Conservation (phyloP, 2,329 filamentous ascomycete genomes). For the Ceratocystis cubensis region DNA sequence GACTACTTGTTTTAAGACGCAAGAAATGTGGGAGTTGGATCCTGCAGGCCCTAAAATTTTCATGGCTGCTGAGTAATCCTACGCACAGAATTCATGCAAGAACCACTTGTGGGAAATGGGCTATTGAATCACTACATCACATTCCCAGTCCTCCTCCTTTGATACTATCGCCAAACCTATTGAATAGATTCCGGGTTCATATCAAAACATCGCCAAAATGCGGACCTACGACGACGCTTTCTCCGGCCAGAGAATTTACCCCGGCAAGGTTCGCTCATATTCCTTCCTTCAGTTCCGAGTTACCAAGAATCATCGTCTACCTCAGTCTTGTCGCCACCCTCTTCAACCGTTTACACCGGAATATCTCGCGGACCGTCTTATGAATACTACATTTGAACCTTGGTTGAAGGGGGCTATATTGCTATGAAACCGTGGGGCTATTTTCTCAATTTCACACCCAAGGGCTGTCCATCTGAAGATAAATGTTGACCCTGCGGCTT, state of each 20-base stretch:
- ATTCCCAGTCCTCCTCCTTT: conserved; percentile 25
- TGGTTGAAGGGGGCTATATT: conserved; percentile 1
- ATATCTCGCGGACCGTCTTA: neutral
- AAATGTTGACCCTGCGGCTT: conserved; percentile 7
- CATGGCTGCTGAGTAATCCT: conserved; percentile 22
- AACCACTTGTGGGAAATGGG: conserved; percentile 20
- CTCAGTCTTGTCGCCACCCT: neutral
- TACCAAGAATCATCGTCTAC: conserved; percentile 8
- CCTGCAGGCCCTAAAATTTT: conserved; percentile 23
- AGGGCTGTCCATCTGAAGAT: neutral
- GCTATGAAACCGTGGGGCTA: neutral
- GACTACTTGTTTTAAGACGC: neutral
- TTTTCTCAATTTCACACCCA: neutral
- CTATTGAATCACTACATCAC: conserved; percentile 20
- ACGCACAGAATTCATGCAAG: conserved; percentile 19
- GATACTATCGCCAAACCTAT: conserved; percentile 31
- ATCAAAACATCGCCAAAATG: conserved; percentile 37
- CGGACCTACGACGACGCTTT: conserved; percentile 56
- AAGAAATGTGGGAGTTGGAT: conserved; percentile 26
- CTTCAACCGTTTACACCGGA: conserved; percentile 3
- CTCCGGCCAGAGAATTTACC: conserved; percentile 55
- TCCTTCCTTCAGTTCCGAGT: conserved; percentile 6
- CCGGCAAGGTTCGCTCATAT: conserved; percentile 46
- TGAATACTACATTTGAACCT: neutral
- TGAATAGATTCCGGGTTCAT: conserved; percentile 33